phyloP scores from a whole-genome alignment of 176 grass and related monocot species.

The Oryza longistaminata region DNA sequence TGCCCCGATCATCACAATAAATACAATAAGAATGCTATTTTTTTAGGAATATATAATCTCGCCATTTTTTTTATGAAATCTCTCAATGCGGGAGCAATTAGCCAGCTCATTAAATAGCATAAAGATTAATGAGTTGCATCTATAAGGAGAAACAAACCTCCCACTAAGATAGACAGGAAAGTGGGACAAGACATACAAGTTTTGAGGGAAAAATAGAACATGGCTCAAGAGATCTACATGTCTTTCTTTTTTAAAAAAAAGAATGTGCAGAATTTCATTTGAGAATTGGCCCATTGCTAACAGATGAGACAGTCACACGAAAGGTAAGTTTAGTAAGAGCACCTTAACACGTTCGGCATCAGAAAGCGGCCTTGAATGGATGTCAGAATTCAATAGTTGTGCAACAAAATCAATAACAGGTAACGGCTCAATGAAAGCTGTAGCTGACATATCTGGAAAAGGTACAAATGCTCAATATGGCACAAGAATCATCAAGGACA shows the following conservation, averaged over 20 bases:
- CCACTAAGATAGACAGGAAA: neutral
- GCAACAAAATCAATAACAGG: constrained; percentile 70
- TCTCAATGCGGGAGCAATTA: neutral
- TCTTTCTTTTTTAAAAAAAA: neutral
- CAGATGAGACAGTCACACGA: constrained; percentile 2
- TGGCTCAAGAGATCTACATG: neutral
- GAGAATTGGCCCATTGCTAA: neutral
- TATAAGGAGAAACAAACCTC: neutral
- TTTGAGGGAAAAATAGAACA: neutral
- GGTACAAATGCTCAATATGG: neutral
- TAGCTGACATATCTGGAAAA: constrained; percentile 81
- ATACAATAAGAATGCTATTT: neutral
- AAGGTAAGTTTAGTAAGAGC: constrained; percentile 13
- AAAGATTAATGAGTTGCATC: neutral
- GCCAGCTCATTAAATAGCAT: neutral
- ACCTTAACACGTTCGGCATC: constrained; percentile 89
- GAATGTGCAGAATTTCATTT: neutral
- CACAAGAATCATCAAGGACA: neutral
- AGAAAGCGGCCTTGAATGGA: constrained; percentile 61
- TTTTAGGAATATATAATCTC: neutral
- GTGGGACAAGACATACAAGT: neutral
- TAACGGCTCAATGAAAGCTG: constrained; percentile 83
- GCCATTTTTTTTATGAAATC: neutral
- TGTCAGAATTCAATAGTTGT: constrained; percentile 58
- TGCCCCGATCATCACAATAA: neutral